phyloP scores from a whole-genome alignment of 2,329 filamentous ascomycete species.

The Lachnellula arida region DNA sequence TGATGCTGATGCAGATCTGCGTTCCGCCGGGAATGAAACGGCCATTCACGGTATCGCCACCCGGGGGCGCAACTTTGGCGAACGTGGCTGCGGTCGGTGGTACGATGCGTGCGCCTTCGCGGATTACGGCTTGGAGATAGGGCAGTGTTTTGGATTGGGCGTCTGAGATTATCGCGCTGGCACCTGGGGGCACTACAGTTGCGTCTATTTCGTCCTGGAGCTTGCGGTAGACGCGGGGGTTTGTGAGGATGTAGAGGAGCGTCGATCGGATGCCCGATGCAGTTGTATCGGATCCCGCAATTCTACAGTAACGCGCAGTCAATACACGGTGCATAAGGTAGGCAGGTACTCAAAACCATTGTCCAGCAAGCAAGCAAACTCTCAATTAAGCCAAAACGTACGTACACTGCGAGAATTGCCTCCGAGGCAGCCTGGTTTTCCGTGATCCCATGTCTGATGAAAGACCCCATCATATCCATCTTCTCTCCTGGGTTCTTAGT shows the following conservation, averaged over 20 bases:
- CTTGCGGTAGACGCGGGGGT: constrained; percentile 12
- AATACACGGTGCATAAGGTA: neutral
- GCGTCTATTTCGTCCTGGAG: constrained; percentile 17
- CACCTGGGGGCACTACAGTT: neutral
- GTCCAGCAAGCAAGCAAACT: no score
- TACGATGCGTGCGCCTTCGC: constrained; percentile 44
- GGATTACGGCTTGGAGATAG: constrained; percentile 47
- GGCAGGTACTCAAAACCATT: neutral
- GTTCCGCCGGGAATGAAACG: constrained; percentile 18
- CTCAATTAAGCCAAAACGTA: neutral
- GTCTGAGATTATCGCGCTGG: neutral
- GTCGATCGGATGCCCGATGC: constrained; percentile 44
- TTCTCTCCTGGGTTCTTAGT: constrained; percentile 36
- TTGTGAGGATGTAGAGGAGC: constrained; percentile 17
- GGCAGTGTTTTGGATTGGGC: constrained; percentile 30
- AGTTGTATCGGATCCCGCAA: constrained; percentile 55
- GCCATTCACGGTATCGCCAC: constrained; percentile 13
- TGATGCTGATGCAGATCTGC: constrained; percentile 24
- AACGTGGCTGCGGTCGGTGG: constrained; percentile 36
- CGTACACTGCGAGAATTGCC: constrained; percentile 23
- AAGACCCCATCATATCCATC: constrained; percentile 49
- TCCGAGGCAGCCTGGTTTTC: constrained; percentile 13
- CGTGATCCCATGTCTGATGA: constrained; percentile 39
- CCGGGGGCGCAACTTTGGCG: constrained; percentile 13
- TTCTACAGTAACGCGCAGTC: constrained; percentile 6